Base-by-base conservation (phyloP, 2,329 filamentous ascomycete genomes). In the Trematosphaeria pertusa region DNA sequence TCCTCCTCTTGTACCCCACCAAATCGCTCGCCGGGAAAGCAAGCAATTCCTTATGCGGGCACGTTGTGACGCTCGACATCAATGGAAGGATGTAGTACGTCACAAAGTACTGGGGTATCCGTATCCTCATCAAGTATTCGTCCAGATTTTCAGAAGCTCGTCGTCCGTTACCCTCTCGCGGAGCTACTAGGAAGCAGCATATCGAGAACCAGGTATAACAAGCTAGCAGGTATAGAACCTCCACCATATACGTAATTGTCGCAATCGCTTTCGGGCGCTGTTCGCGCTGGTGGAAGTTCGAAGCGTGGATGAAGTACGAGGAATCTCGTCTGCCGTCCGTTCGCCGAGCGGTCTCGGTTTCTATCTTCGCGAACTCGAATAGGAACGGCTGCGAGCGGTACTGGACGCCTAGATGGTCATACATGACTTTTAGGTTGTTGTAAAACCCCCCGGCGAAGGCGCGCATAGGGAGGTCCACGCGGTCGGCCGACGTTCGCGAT, bases 171-270 rank as follows among this genome's bases (percentile, higher is more conserved):
- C 24, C 24, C 8, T 41, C 43, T n/a, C 39, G 37, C 0, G 80
- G 78, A 3, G 61, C 57, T 19, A 83, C 50, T 12, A 75, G 64
- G 55, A 82, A 80, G 58, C 79, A 83, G 22, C 77, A 81, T 3
- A 77, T 21, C 0, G 75, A 76, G 62, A 83, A 83, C 78, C 79
- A 85, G 20, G 73, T 54, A 50, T 84, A 80, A 52, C 78, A 82
- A 0, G 77, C 40, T 6, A 75, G 58, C 17, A 83, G 56, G 51
- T 78, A 77, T 5, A 75, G 28, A 0, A 75, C 65, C 50, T 82
- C 77, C 3, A 74, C 26, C 0, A 80, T 31, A 59, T 80, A 76
- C 1, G 58, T 34, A n/a, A 74, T 37, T 17, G 75, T 50, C 1
- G 68, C 61, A 2, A 63, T 40, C 4, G 69, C 66, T 4, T 61